A percentile compares a stretch with the other conserved stretches of the same genome.
phyloP scores from a whole-genome alignment of 176 grass and related monocot species.

The Triticum timopheevii region DNA sequence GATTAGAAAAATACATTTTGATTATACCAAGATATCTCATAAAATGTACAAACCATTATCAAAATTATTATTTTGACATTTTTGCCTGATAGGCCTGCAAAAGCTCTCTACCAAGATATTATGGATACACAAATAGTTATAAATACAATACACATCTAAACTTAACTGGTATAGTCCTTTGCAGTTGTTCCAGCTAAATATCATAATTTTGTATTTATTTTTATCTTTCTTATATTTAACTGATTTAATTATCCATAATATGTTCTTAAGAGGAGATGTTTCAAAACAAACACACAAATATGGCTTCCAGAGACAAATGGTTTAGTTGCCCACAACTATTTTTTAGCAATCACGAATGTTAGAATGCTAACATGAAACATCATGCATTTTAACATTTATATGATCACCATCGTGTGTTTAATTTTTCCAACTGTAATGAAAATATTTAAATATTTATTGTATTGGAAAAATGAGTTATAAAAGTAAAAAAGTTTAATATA shows the following conservation, averaged over 20 bases:
- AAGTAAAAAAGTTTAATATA: neutral
- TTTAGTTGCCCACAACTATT: neutral
- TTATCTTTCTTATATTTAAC: neutral
- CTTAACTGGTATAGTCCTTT: neutral
- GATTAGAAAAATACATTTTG: neutral
- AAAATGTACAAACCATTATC: no score
- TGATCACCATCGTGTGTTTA: neutral
- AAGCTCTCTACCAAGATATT: neutral
- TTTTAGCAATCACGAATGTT: neutral
- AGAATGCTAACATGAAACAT: neutral
- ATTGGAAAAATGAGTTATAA: neutral
- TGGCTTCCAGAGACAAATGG: neutral
- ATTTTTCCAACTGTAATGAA: neutral
- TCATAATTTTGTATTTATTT: neutral
- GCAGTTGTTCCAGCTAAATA: neutral
- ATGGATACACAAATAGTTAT: neutral
- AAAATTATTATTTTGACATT: no score
- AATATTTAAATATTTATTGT: no score
- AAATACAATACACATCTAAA: neutral
- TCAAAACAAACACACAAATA: neutral
- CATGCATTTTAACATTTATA: neutral
- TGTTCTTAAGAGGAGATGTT: neutral
- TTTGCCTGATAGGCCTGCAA: neutral
- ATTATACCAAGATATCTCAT: no score
- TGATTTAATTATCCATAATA: neutral